phyloP scores from a whole-genome alignment of 805 yeast species.

The Suhomyces sp. region DNA sequence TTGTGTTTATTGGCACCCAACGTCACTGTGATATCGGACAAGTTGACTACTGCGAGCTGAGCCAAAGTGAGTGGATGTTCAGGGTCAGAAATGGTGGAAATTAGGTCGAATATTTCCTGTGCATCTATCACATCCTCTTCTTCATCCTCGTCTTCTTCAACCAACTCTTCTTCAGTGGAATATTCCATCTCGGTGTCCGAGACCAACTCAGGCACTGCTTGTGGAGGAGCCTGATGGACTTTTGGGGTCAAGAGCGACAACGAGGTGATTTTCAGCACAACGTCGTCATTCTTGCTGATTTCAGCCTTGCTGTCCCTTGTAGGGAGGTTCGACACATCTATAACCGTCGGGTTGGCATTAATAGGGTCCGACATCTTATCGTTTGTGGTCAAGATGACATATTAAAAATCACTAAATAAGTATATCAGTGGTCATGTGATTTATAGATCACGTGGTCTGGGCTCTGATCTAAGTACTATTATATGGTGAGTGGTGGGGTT shows the following conservation, averaged over 20 bases:
- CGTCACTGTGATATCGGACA: conserved; percentile 70
- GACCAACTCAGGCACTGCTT: conserved; percentile 25
- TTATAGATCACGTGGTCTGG: background rate
- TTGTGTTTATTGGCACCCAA: conserved; percentile 44
- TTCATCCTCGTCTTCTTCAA: conserved; percentile 31
- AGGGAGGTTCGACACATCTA: conserved; percentile 76
- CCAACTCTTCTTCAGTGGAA: conserved; percentile 12
- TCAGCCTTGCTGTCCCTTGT: conserved; percentile 43
- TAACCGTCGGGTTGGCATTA: conserved; percentile 86
- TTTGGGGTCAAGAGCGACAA: conserved; percentile 26
- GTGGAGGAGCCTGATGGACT: background rate
- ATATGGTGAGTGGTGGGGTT: too few relatives aligned
- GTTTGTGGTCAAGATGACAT: background rate
- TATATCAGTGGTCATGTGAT: background rate
- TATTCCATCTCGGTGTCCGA: conserved; percentile 20
- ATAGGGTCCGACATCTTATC: conserved; percentile 69
- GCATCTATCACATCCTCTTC: conserved; percentile 70
- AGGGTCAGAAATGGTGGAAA: conserved; percentile 88
- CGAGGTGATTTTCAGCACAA: conserved; percentile 28
- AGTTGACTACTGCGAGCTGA: conserved; percentile 88
- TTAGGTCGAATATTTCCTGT: conserved; percentile 86
- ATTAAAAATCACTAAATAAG: background rate
- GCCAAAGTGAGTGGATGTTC: conserved; percentile 96
- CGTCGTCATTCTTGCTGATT: conserved; percentile 13
- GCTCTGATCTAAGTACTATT: too few relatives aligned